These are phyloP conservation scores for Pyrus pyrifolia DNA, from an alignment of 306 rosid genomes.

Conservation along the genomic window DNA sequence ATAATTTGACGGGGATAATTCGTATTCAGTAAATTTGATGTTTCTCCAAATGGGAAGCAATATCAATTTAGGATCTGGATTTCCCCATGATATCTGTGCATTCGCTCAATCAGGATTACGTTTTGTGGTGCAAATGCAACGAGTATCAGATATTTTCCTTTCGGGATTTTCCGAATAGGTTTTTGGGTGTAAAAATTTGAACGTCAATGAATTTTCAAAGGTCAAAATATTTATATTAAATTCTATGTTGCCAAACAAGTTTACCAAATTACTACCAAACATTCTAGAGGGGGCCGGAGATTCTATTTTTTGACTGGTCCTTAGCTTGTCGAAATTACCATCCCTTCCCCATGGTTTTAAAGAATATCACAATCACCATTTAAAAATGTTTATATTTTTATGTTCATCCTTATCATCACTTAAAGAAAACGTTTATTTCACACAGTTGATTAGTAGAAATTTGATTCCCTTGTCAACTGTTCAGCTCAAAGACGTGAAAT, in stretches of 20 bases:
- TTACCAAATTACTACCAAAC: slow-evolving; percentile 22
- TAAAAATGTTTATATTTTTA: not conserved
- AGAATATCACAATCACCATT: not conserved
- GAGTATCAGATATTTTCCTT: not conserved
- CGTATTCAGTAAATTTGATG: not conserved
- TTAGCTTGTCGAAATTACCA: not conserved
- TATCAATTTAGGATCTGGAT: not conserved
- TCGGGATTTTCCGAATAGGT: not conserved
- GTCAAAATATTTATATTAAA: not conserved
- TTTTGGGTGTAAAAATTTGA: slow-evolving; percentile 2
- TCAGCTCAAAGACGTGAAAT: not conserved
- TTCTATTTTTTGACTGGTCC: not conserved
- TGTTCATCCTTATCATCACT: not conserved
- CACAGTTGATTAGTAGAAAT: not conserved
- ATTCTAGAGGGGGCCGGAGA: not conserved
- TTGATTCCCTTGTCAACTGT: too few species aligned
- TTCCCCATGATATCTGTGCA: not conserved
- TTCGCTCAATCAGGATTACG: not conserved
- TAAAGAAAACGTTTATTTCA: not conserved
- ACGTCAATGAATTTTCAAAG: not conserved
- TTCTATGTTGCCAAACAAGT: not conserved
- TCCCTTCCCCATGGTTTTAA: not conserved
- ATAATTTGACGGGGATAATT: not conserved
- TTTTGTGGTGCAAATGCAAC: not conserved
- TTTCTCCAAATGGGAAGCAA: not conserved